Percentiles rank a stretch among this genome's conserved stretches.
phyloP scores from a whole-genome alignment of 2,329 filamentous ascomycete genomes.

The Gnomoniopsis sp. region DNA sequence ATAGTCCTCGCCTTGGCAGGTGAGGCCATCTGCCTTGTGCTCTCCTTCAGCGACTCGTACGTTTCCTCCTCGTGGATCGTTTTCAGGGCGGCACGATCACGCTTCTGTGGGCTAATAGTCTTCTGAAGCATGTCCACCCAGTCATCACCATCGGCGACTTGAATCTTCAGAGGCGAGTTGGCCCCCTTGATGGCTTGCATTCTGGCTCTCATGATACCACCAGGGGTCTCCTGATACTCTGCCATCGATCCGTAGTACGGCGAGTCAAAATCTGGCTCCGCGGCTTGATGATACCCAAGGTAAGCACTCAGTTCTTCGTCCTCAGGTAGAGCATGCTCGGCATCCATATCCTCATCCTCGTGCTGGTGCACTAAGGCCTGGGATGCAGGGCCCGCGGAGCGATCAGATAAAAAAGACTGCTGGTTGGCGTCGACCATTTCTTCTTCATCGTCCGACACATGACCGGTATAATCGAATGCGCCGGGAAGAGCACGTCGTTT shows the following conservation, averaged over 20 bases:
- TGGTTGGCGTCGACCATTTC: constrained; percentile 42
- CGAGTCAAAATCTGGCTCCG: constrained; percentile 62
- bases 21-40: constrained; percentile 27
- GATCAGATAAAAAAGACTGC: constrained; percentile 89
- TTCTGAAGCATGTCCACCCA: constrained; percentile 94
- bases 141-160: constrained; percentile 69
- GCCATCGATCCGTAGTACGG: constrained; percentile 47
- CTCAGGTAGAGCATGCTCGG: constrained; percentile 73
- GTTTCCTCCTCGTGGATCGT: constrained; percentile 59
- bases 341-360: constrained; percentile 66
- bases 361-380: constrained; percentile 53
- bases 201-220: constrained; percentile 60
- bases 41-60: constrained; percentile 39
- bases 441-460: constrained; percentile 52
- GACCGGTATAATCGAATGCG: constrained; percentile 67
- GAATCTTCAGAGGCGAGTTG: constrained; percentile 54
- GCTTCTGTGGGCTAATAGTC: constrained; percentile 90
- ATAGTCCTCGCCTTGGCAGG: constrained; percentile 31
- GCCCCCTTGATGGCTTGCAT: constrained; percentile 62
- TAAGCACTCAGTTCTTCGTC: constrained; percentile 74
- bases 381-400: constrained; percentile 79
- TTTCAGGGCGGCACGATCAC: constrained; percentile 72
- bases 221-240: constrained; percentile 50
- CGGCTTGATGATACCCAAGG: constrained; percentile 68
- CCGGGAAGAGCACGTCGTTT: constrained; percentile 63